These are phyloP conservation scores for Trapa incisa DNA, from an alignment of 345 rosid genomes.

Conservation along the genomic window DNA sequence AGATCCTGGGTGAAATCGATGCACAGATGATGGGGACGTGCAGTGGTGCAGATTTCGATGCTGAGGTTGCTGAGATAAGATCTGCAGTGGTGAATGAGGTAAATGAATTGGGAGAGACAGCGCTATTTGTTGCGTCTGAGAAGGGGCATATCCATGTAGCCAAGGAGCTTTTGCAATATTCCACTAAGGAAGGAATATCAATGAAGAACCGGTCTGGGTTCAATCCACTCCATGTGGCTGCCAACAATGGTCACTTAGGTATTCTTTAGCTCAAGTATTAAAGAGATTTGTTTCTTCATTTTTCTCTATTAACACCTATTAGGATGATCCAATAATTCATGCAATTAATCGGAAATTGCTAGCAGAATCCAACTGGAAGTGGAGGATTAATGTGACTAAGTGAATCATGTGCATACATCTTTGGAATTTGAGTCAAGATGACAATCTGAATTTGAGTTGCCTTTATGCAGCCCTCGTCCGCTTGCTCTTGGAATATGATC, in stretches of 20 bases:
- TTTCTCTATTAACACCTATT: background rate
- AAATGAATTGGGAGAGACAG: constrained; percentile 90
- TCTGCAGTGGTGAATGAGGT: constrained; percentile 71
- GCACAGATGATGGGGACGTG: constrained; percentile 53
- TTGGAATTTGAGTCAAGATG: background rate
- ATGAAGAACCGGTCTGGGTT: constrained; percentile 61
- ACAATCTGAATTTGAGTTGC: constrained; percentile 6
- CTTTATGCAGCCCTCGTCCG: constrained; percentile 61
- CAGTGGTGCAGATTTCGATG: constrained; percentile 64
- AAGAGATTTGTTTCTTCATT: background rate
- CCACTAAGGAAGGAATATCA: constrained; percentile 45
- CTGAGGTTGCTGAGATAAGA: constrained; percentile 64
- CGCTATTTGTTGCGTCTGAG: constrained; percentile 71
- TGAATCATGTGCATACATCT: background rate
- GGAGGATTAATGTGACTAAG: background rate
- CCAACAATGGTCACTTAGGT: constrained; percentile 80
- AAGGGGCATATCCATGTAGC: constrained; percentile 75
- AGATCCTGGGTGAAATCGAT: constrained; percentile 63
- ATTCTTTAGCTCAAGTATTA: constrained; percentile 1
- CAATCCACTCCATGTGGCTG: constrained; percentile 70
- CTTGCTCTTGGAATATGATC: constrained; percentile 57
- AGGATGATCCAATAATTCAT: background rate
- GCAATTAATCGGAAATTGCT: background rate
- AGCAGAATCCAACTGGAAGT: background rate
- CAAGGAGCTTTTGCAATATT: constrained; percentile 48